phyloP scores from a whole-genome alignment of 2,329 filamentous ascomycete genomes.

The Camptophora hylomeconis region DNA sequence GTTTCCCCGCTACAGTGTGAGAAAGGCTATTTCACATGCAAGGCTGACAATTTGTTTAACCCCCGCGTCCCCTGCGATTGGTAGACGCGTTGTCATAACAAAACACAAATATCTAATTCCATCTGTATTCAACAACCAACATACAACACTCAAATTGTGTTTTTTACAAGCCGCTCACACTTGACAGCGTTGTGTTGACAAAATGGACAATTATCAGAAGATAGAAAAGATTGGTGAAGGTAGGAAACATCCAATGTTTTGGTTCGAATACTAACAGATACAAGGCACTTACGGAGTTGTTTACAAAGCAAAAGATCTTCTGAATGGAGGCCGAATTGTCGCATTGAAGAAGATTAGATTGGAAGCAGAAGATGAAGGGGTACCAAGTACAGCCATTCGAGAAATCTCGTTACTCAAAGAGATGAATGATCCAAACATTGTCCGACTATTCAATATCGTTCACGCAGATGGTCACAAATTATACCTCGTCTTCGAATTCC shows the following conservation, averaged over 20 bases:
- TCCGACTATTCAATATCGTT: constrained; percentile 79
- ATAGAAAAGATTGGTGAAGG: constrained; percentile 94
- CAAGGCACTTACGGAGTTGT: constrained; percentile 87
- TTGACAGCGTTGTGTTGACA: no score
- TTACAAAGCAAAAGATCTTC: constrained; percentile 83
- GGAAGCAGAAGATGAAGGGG: constrained; percentile 87
- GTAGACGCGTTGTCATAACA: no score
- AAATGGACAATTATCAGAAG: constrained; percentile 93
- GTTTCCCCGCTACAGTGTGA: no score
- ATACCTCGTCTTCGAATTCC: constrained; percentile 84
- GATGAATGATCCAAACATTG: constrained; percentile 85
- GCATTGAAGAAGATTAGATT: constrained; percentile 92
- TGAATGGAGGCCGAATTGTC: constrained; percentile 70
- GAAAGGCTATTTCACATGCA: no score
- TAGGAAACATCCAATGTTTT: constrained; percentile 36
- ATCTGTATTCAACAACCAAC: no score
- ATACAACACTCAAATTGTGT: no score
- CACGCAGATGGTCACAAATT: constrained; percentile 91
- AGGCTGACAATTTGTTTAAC: no score
- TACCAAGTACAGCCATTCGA: constrained; percentile 83
- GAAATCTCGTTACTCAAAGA: constrained; percentile 91
- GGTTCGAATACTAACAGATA: constrained; percentile 6
- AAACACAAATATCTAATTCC: no score
- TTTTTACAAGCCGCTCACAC: no score
- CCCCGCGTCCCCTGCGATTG: no score